Evolutionary conservation across 2,329 filamentous ascomycete species (phyloP), one percentile per base, ranked within the genome.

Genomic region (Emergomyces pasteurianus): DNA sequence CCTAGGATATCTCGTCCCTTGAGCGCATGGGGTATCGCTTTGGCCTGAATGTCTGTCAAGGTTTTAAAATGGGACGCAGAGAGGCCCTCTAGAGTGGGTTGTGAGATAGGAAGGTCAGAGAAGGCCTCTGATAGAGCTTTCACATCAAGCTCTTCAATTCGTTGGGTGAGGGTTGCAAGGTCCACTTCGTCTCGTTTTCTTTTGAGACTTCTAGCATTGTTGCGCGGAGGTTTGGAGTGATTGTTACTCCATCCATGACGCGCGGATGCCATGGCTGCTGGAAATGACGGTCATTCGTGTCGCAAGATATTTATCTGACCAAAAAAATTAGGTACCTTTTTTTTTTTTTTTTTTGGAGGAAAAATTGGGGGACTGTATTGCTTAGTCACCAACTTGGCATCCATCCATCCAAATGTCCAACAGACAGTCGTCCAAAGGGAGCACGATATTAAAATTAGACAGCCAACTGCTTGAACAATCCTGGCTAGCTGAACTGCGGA

Each of bases 21-120:
- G 64, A 99, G 81, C 9, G 90, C 92, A 63, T 91, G 81, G 6
- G 90, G 91, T 62, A 99, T 87, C n/a, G 92, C 91, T 70, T 87
- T 87, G 56, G 87, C 83, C 77, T 99, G 94, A 68, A 99, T 89
- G 66, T 96, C 92, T 63, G 94, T 99, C 66, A 96, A 80, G 56
- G 84, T 86, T 70, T 92, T 89, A 78, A 92, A 99, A 73, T 97
- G 91, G 14, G 89, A 91, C 47, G 88, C 82, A 65, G 92, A 85
- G 64, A 99, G 84, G 58, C 94, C 94, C 23, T 82, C 82, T 40
- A 83, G 79, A 2, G 94, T 97, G 18, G 89, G 82, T 65, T 86
- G 82, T 59, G 91, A 97, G 60, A 99, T 82, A 18, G 94, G 94
- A 0, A 99, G 82, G 61, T 96, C 86, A 67, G 86, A 80, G 73